Evolutionary conservation across 352 stramenopile genomes (phyloP).

Genomic region (Albugo laibachii): DNA sequence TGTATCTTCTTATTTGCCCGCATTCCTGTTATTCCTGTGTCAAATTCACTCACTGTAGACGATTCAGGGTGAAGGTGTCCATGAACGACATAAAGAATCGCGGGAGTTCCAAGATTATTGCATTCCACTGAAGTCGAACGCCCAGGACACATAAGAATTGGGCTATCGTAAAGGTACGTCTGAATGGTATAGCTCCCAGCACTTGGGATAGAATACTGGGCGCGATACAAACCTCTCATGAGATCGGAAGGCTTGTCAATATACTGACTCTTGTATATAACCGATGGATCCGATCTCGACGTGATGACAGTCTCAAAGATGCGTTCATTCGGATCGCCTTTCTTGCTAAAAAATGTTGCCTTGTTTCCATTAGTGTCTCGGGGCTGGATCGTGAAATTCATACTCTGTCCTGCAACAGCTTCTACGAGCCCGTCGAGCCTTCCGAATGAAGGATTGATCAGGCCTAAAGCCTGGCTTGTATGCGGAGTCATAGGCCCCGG

Average conservation of each 20-base stretch:
- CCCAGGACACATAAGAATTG: constrained; percentile 82
- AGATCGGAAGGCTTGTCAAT: constrained; percentile 3
- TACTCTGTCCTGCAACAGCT: constrained; percentile 79
- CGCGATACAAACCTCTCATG: constrained; percentile 61
- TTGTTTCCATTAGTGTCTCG: constrained; percentile 89
- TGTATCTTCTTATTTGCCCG: constrained; percentile 60
- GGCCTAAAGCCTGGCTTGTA: constrained; percentile 77
- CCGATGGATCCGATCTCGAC: constrained; percentile 18
- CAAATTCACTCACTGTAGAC: constrained; percentile 67
- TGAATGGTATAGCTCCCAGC: constrained; percentile 76
- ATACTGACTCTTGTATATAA: constrained; percentile 53
- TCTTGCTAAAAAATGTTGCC: background rate
- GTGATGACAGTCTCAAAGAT: constrained; percentile 77
- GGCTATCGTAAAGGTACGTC: constrained; percentile 58
- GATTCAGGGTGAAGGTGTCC: constrained; percentile 66
- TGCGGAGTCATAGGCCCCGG: constrained; percentile 78
- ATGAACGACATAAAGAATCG: constrained; percentile 79
- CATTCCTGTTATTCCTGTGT: constrained; percentile 40
- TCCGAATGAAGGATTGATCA: constrained; percentile 22
- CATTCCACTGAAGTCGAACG: constrained; percentile 13
- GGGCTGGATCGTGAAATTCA: constrained; percentile 89
- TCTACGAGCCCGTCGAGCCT: constrained; percentile 78
- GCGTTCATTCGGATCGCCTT: constrained; percentile 11
- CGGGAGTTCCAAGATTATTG: constrained; percentile 20
- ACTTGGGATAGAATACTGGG: constrained; percentile 86